phyloP scores from a whole-genome alignment of 169 alveolate genomes.

The Plasmodium cynomolgi region DNA sequence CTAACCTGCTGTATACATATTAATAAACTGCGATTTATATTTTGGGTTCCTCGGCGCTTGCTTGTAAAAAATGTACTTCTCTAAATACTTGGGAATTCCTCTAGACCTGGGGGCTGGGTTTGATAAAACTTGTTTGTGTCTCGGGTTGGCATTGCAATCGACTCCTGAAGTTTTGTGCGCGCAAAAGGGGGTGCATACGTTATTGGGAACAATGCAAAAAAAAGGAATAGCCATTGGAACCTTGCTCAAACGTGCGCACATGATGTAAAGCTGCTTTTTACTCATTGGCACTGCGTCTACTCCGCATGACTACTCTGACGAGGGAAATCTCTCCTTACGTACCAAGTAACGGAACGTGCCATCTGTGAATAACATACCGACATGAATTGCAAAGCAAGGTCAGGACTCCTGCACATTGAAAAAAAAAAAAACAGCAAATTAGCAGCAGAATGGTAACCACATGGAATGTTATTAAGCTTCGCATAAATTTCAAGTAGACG shows the following conservation, averaged over 20 bases:
- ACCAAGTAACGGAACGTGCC: constrained; percentile 91
- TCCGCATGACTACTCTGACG: not conserved
- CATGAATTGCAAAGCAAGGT: constrained; percentile 89
- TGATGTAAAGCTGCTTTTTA: not conserved
- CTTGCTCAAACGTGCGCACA: not conserved
- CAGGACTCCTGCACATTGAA: constrained; percentile 78
- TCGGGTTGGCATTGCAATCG: constrained; percentile 90
- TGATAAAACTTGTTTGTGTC: constrained; percentile 89
- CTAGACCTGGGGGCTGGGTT: constrained; percentile 89
- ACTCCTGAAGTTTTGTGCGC: constrained; percentile 79
- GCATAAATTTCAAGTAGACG: not conserved
- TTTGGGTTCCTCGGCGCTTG: constrained; percentile 88
- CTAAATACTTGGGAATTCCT: constrained; percentile 89
- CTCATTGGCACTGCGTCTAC: not conserved
- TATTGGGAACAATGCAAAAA: not conserved
- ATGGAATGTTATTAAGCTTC: not conserved
- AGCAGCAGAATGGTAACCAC: not conserved
- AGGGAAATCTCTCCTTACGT: not conserved
- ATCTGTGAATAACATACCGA: constrained; percentile 88
- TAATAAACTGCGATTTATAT: constrained; percentile 73
- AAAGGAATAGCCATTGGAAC: not conserved
- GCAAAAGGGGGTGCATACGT: not conserved
- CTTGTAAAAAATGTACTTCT: constrained; percentile 86
- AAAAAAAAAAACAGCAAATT: not conserved
- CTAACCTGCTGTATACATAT: constrained; percentile 73